A percentile compares a stretch with the other conserved stretches of the same genome.
These are phyloP conservation scores for Alternaria gaisen DNA, from an alignment of 2,329 filamentous ascomycete species.

Conservation along the genomic window DNA sequence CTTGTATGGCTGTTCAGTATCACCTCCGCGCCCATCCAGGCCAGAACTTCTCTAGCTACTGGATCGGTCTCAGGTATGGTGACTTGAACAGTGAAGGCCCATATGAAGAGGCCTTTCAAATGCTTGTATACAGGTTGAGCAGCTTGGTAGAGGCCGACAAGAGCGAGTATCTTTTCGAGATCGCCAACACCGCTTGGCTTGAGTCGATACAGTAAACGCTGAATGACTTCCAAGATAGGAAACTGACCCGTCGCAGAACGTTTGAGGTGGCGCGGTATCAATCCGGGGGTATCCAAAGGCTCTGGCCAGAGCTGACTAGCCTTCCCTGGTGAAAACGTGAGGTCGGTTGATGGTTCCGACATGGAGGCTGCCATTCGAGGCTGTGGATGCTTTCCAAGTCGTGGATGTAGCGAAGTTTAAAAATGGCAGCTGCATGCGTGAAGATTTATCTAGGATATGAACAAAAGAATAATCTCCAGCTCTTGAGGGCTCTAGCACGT, in stretches of 20 bases:
- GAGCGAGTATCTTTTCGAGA: conserved; percentile 34
- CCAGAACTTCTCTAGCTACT: conserved; percentile 35
- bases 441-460: background rate
- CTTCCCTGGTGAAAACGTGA: background rate
- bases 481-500: background rate
- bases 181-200: conserved; percentile 24
- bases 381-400: background rate
- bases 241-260: conserved; percentile 23
- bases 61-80: conserved; percentile 36
- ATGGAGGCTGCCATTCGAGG: background rate
- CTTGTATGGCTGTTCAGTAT: conserved; percentile 31
- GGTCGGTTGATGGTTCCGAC: background rate
- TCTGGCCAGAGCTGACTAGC: conserved; percentile 31
- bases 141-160: conserved; percentile 37
- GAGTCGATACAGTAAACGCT: conserved; percentile 36
- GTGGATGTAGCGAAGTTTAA: background rate
- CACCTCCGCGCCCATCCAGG: conserved; percentile 40
- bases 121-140: conserved; percentile 26
- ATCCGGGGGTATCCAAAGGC: conserved; percentile 34
- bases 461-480: background rate
- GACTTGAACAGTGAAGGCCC: conserved; percentile 33
- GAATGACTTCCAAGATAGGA: conserved; percentile 42
- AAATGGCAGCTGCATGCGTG: background rate
- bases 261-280: conserved; percentile 36
- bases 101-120: conserved; percentile 28